phyloP scores from a whole-genome alignment of 805 yeast species.

The Starmerella vaccinii region DNA sequence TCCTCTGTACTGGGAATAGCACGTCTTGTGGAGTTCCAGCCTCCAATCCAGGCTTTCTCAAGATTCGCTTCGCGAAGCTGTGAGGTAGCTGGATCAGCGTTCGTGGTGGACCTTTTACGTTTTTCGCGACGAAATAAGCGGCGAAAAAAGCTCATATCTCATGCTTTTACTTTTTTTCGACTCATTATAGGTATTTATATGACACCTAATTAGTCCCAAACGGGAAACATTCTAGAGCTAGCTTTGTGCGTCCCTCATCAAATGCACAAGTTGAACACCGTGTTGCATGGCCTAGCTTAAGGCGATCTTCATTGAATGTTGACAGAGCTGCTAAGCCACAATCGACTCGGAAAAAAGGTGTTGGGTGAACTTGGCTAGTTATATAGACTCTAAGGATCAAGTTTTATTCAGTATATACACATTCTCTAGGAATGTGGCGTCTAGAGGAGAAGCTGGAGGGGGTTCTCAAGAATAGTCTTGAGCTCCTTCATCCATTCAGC shows the following conservation, averaged over 20 bases:
- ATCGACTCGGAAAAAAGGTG: no score
- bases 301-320: no score
- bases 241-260: not conserved
- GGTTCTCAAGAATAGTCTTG: conserved; percentile 87
- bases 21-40: not conserved
- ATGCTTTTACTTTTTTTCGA: not conserved
- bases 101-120: not conserved
- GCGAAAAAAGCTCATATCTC: not conserved
- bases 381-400: not conserved
- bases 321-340: no score
- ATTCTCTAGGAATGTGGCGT: not conserved
- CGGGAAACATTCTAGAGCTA: not conserved
- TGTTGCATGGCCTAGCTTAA: not conserved
- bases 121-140: not conserved
- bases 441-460: conserved; percentile 81
- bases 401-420: conserved; percentile 2
- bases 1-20: not conserved
- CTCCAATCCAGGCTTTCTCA: not conserved
- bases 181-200: not conserved
- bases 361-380: no score
- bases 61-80: not conserved
- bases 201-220: not conserved
- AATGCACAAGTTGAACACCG: not conserved
- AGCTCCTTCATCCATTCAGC: conserved; percentile 93
- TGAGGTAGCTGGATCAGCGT: not conserved